Evolutionary conservation across 1,284 basidiomycete species (phyloP).

Genomic region (Moniliophthora roreri): DNA sequence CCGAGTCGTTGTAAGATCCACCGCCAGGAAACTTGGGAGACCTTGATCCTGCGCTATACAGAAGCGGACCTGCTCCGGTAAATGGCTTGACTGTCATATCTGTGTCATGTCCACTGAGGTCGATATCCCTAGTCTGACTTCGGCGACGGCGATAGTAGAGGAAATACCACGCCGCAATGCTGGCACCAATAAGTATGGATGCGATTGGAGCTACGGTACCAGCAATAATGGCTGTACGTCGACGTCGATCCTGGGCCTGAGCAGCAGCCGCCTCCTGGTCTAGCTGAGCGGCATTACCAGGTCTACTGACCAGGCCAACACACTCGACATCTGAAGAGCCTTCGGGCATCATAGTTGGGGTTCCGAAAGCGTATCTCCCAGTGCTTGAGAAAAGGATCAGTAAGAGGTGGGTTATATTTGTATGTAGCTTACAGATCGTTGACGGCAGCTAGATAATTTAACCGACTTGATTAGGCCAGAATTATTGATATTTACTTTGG

Average conservation of each 20-base stretch:
- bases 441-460: conserved; percentile 29
- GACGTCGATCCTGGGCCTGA: conserved; percentile 12
- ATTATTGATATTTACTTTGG: no score
- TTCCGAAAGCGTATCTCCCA: conserved; percentile 34
- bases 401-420: background rate
- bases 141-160: conserved; percentile 3
- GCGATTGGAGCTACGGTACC: conserved; percentile 24
- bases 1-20: background rate
- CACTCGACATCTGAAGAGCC: conserved; percentile 26
- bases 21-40: background rate
- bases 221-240: conserved; percentile 22
- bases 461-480: background rate
- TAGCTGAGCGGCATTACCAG: conserved; percentile 21
- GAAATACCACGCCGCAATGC: background rate
- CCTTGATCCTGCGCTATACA: background rate
- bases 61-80: background rate
- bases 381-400: conserved; percentile 17
- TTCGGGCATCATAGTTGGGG: conserved; percentile 25
- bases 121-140: background rate
- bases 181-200: conserved; percentile 3
- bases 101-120: background rate
- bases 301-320: conserved; percentile 22
- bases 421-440: conserved; percentile 36
- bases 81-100: conserved; percentile 4
- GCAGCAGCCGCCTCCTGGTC: conserved; percentile 18